Evolutionary conservation across 2,329 filamentous ascomycete species (phyloP).

Genomic region (Pseudocercospora cruenta): DNA sequence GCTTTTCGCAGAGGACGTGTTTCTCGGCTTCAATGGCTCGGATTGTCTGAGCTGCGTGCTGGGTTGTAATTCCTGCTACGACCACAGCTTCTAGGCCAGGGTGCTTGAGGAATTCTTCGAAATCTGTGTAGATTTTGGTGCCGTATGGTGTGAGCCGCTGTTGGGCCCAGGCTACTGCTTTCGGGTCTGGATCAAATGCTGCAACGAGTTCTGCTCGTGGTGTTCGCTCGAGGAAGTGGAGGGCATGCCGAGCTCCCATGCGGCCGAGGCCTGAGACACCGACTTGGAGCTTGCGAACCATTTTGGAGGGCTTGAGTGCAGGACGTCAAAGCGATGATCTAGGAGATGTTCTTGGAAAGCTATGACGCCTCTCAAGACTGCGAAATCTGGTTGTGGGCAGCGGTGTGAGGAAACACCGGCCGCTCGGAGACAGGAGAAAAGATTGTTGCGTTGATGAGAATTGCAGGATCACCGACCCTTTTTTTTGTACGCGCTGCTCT

Average conservation of each 20-base stretch:
- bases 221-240: slow-evolving; percentile 51
- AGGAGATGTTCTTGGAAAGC: neutral
- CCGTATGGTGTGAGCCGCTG: slow-evolving; percentile 56
- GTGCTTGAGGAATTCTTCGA: slow-evolving; percentile 61
- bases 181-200: slow-evolving; percentile 50
- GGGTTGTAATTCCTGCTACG: slow-evolving; percentile 58
- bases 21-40: slow-evolving; percentile 58
- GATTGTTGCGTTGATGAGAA: neutral
- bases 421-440: slow-evolving; percentile 4
- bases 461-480: neutral
- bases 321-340: neutral
- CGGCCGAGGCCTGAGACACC: slow-evolving; percentile 54
- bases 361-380: neutral
- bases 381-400: slow-evolving; percentile 2
- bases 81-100: slow-evolving; percentile 60
- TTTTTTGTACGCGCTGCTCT: slow-evolving; percentile 6
- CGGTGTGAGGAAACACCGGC: neutral
- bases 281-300: slow-evolving; percentile 47
- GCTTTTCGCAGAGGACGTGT: slow-evolving; percentile 65
- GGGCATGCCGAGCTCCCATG: slow-evolving; percentile 55
- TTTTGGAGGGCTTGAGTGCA: slow-evolving; percentile 16
- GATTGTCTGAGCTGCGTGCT: slow-evolving; percentile 62
- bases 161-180: slow-evolving; percentile 54
- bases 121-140: slow-evolving; percentile 58
- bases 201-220: slow-evolving; percentile 52